phyloP scores from a whole-genome alignment of 108 stramenopile species.

The Chaetoceros muelleri region DNA sequence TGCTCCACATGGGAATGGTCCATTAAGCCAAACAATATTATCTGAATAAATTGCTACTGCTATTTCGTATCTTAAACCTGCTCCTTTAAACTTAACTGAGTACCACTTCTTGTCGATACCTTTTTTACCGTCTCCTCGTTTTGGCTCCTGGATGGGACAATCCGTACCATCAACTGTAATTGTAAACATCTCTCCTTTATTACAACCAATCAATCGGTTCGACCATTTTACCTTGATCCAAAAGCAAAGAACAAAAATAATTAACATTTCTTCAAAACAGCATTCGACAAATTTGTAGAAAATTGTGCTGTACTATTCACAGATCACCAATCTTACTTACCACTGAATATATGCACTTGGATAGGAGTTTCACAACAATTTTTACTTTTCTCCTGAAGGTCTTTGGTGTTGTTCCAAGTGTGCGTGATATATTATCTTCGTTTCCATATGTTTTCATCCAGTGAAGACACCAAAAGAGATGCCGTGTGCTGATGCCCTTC shows the following conservation, averaged over 20 bases:
- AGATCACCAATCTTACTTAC: no score
- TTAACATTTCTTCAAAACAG: not conserved
- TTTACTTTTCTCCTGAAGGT: not conserved
- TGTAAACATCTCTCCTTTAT: not conserved
- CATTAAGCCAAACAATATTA: slow-evolving; percentile 28
- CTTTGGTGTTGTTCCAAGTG: not conserved
- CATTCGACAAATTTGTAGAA: not conserved
- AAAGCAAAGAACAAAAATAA: not conserved
- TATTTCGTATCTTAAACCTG: slow-evolving; percentile 23
- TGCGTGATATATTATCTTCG: not conserved
- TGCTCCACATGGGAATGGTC: slow-evolving; percentile 28
- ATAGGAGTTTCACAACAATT: not conserved
- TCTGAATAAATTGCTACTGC: slow-evolving; percentile 9
- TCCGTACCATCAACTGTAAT: not conserved
- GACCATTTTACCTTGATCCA: not conserved
- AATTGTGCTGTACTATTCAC: no score
- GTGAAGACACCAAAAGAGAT: not conserved
- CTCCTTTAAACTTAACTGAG: slow-evolving; percentile 25
- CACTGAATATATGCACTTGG: not conserved
- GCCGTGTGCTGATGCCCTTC: not conserved
- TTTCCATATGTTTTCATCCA: not conserved
- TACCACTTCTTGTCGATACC: slow-evolving; percentile 5
- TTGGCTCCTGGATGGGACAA: not conserved
- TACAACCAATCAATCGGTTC: no score
- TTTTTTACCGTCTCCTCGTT: not conserved